Evolutionary conservation across 768 basidiomycete genomes (phyloP), one percentile per base, ranked within the genome.

Genomic region (Cyclocybe aegerita): DNA sequence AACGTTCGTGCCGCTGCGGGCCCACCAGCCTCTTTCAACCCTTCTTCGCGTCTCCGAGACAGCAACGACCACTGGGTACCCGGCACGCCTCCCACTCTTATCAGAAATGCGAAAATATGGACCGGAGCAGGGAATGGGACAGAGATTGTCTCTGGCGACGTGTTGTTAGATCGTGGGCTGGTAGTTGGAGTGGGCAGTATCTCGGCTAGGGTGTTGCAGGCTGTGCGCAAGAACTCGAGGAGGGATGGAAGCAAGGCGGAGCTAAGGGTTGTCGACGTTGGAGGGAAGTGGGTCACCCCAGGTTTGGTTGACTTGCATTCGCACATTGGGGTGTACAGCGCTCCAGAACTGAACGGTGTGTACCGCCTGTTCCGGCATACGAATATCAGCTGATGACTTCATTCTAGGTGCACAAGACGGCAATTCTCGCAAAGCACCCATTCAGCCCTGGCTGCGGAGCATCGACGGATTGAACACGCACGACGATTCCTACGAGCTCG

Each of bases 41-140:
- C 56, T 4, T 37, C 56, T 10, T 42, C 48, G 4, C 56, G 59
- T 10, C 34, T 55, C 2, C 44, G 23, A 9, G 30, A 33, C 9
- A 56, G 65, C 31, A 85, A 82, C 11, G 85, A 88, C 58, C 72
- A 85, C 29, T 80, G 72, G 52, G 79, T 72, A 6, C 62, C 62
- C 0, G 86, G 81, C 0, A 86, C 88, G 1, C 60, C 60, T 3
- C 63, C 83, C 1, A 72, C 76, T 1, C 68, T 84, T 23, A 73
- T 93, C 31, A 75, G 70, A 50, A 90, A 93, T 61, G 88, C 83
- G 8, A 82, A 79, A 4, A 77, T 93, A 29, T 93, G 91, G 91
- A 90, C 90, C 2, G 91, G 89, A 0, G 65, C 70, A 7, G 56
- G 74, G 8, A 70, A 78, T 31, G 89, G 88, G 0, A 68, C 67